Percentiles rank a stretch among this genome's conserved stretches.
Conservation (phyloP, 2,329 filamentous ascomycete species). For the Phialocephala subalpina region DNA sequence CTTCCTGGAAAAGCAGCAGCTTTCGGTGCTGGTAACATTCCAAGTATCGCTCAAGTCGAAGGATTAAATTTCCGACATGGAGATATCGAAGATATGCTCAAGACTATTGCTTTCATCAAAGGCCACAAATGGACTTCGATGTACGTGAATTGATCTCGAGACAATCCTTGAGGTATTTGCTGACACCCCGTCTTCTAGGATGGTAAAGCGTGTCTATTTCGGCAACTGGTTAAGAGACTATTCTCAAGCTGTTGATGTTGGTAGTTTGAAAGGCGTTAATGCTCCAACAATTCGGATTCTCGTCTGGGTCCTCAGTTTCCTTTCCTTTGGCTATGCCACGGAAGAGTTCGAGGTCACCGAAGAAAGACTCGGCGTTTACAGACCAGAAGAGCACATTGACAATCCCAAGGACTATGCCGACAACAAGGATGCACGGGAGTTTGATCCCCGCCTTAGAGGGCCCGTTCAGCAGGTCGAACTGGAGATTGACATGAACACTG, state of each 20-base stretch:
- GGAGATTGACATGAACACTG: constrained; percentile 76
- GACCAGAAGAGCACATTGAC: constrained; percentile 77
- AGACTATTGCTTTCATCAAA: constrained; percentile 77
- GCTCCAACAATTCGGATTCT: constrained; percentile 81
- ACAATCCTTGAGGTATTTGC: too few species aligned
- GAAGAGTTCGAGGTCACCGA: constrained; percentile 85
- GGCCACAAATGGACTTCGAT: constrained; percentile 87
- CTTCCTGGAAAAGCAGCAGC: constrained; percentile 64
- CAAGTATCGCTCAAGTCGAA: constrained; percentile 65
- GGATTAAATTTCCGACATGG: constrained; percentile 76
- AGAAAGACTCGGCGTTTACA: constrained; percentile 81
- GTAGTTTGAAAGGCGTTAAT: constrained; percentile 80
- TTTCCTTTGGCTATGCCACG: constrained; percentile 86
- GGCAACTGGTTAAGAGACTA: constrained; percentile 89
- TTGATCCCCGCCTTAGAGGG: constrained; percentile 81
- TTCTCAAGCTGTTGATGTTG: constrained; percentile 83
- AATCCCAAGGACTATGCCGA: constrained; percentile 90
- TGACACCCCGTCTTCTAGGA: too few species aligned
- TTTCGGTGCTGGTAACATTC: constrained; percentile 76
- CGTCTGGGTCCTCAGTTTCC: constrained; percentile 83
- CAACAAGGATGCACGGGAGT: constrained; percentile 82
- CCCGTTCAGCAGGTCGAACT: constrained; percentile 77
- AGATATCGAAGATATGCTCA: constrained; percentile 83
- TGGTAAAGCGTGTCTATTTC: constrained; percentile 82
- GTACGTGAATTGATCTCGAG: too few species aligned